Base-by-base conservation (phyloP, 2,329 filamentous ascomycete species). In the Alternaria sp. region DNA sequence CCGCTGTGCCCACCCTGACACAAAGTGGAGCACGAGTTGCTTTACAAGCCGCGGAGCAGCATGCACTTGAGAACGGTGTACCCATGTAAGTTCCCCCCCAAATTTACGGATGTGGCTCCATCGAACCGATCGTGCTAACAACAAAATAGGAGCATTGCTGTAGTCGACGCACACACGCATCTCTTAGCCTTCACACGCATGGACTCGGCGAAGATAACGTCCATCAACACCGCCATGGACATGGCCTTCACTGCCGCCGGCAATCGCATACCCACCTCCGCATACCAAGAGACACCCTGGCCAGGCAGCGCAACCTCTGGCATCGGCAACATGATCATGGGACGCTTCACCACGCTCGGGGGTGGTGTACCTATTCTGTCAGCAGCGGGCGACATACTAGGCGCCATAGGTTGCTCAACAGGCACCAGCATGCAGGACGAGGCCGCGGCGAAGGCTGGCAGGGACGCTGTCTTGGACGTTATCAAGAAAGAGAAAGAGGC, bases 141-240 rank as follows among this genome's bases (percentile, higher is more conserved):
- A 6, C 32, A 20, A 10, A 45, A 28, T 50, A 82, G 80, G 81
- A 83, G 83, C 76, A 83, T 83, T 57, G 81, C 81, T 59, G 72
- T 83, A 51, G 79, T 81, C 30, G 81, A 83, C 67, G 67, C 74
- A 25, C 75, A 79, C 44, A 73, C 77, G 4, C 80, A 83, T 60
- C 80, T 84, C 40, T 74, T 83, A 25, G 71, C 76, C 69, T 83
- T 83, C 73, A 72, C 69, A 40, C 80, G 81, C 69, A 83, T 83
- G 80, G 79, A 81, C 63, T 76, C 72, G 59, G 80, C 80, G 36
- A 83, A 82, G 63, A 72, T 82, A 30, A 83, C 81, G 18, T 79
- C 85, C 4, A 85, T 89, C 63, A 85, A 86, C 74, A 84, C 90
- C 69, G 84, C 86, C 1, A 89, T 91, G 5, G 87, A 89, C 50